These are phyloP conservation scores for Tetratostichococcus sp. DNA, from an alignment of 139 green algal genomes.

Conservation along the genomic window DNA sequence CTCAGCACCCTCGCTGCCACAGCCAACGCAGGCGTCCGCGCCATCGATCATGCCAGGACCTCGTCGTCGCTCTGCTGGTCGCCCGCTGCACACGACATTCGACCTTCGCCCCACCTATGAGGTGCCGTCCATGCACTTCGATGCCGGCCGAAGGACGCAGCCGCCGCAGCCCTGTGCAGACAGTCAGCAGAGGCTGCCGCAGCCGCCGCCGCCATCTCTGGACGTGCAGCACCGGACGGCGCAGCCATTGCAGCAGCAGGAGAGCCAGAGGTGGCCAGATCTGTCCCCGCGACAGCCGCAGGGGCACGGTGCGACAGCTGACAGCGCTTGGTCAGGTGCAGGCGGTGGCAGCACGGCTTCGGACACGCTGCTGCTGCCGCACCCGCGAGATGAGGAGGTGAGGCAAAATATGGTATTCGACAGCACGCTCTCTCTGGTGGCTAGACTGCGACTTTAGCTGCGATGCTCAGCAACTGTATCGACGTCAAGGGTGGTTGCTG, in stretches of 20 bases:
- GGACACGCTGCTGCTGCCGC: neutral
- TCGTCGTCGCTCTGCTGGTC: too few relatives aligned
- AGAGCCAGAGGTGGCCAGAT: too few relatives aligned
- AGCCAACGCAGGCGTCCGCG: too few relatives aligned
- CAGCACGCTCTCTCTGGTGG: too few relatives aligned
- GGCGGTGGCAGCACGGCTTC: neutral
- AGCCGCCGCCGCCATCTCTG: neutral
- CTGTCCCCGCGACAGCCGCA: too few relatives aligned
- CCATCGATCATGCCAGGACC: neutral
- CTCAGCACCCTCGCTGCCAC: neutral
- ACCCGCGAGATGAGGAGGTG: constrained; percentile 2
- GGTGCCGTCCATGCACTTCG: neutral
- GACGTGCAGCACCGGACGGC: too few relatives aligned
- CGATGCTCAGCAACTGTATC: too few relatives aligned
- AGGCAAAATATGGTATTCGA: neutral
- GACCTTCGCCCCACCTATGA: neutral
- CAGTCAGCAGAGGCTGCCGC: neutral
- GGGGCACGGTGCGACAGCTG: neutral
- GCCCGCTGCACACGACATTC: neutral
- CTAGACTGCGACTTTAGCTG: too few relatives aligned
- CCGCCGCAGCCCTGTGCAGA: too few relatives aligned
- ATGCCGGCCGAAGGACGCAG: neutral
- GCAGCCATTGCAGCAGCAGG: constrained; percentile 1
- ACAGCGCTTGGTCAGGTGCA: neutral
- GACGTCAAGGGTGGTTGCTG: too few relatives aligned